Percentiles rank a stretch among this genome's conserved stretches.
These are phyloP conservation scores for Crithidia brevicula DNA, from an alignment of 208 protist genomes.

Conservation along the genomic window DNA sequence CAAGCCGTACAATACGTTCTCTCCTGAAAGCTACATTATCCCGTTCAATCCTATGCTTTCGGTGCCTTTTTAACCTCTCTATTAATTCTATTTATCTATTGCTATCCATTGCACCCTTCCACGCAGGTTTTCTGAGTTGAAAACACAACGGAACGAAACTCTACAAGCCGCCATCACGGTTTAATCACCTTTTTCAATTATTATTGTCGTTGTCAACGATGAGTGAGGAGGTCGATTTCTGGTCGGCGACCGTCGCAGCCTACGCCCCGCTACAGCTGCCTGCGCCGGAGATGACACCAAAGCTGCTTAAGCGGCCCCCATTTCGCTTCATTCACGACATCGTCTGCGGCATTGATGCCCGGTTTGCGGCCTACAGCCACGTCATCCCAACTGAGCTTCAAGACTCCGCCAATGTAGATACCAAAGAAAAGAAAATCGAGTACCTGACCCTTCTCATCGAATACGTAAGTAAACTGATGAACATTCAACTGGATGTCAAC, in stretches of 20 bases:
- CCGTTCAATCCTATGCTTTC: no score
- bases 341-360: conserved; percentile 68
- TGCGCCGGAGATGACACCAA: conserved; percentile 75
- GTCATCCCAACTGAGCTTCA: conserved; percentile 63
- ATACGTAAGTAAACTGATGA: conserved; percentile 74
- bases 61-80: no score
- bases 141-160: no score
- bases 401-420: conserved; percentile 64
- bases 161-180: no score
- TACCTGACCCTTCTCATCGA: conserved; percentile 78
- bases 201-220: no score
- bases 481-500: conserved; percentile 73
- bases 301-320: conserved; percentile 86
- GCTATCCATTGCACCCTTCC: no score
- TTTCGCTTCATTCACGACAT: conserved; percentile 94
- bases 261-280: conserved; percentile 77
- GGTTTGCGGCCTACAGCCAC: conserved; percentile 75
- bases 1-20: no score
- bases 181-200: no score
- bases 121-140: no score
- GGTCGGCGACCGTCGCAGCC: conserved; percentile 72
- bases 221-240: conserved; percentile 65
- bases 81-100: no score
- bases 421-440: conserved; percentile 90
- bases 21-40: no score